A percentile compares a stretch with the other conserved stretches of the same genome.
Evolutionary conservation across 2,329 filamentous ascomycete genomes (phyloP).

Genomic region (Fusarium armeniacum): DNA sequence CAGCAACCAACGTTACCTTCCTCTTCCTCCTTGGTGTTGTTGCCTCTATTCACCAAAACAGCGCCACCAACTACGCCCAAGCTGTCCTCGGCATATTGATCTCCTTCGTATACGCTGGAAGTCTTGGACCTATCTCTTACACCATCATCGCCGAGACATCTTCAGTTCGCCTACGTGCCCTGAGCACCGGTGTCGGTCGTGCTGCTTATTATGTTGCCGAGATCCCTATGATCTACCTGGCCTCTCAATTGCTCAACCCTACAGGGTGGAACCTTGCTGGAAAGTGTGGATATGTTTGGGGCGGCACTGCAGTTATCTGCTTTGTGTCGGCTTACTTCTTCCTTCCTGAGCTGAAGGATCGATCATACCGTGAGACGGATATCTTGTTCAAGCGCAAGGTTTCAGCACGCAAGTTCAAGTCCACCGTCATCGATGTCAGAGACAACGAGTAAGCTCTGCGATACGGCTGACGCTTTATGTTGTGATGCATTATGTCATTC

Average conservation of each 20-base stretch:
- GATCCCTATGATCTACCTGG: slow-evolving; percentile 75
- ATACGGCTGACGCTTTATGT: fast-evolving
- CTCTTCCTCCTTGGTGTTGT: slow-evolving; percentile 71
- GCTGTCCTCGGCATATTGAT: slow-evolving; percentile 74
- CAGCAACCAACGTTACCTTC: slow-evolving; percentile 65
- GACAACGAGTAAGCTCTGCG: slow-evolving; percentile 69
- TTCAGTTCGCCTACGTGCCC: slow-evolving; percentile 71
- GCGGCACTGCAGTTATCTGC: slow-evolving; percentile 69
- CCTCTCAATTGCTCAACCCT: slow-evolving; percentile 71
- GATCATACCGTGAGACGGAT: slow-evolving; percentile 72
- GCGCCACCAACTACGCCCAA: slow-evolving; percentile 65
- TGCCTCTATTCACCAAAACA: slow-evolving; percentile 61
- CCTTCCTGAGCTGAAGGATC: slow-evolving; percentile 69
- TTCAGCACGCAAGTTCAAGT: slow-evolving; percentile 67
- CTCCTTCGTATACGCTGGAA: slow-evolving; percentile 73
- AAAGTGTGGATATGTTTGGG: slow-evolving; percentile 73
- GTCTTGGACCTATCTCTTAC: slow-evolving; percentile 74
- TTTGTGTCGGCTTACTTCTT: slow-evolving; percentile 62
- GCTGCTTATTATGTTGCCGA: slow-evolving; percentile 74
- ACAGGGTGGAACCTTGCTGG: slow-evolving; percentile 63
- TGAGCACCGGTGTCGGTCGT: slow-evolving; percentile 75
- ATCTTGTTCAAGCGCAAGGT: slow-evolving; percentile 69
- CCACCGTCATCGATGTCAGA: slow-evolving; percentile 68
- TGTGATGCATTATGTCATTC: not conserved
- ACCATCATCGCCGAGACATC: slow-evolving; percentile 78